Conservation (phyloP, 805 yeast species). For the Metschnikowia chrysomelidarum region DNA sequence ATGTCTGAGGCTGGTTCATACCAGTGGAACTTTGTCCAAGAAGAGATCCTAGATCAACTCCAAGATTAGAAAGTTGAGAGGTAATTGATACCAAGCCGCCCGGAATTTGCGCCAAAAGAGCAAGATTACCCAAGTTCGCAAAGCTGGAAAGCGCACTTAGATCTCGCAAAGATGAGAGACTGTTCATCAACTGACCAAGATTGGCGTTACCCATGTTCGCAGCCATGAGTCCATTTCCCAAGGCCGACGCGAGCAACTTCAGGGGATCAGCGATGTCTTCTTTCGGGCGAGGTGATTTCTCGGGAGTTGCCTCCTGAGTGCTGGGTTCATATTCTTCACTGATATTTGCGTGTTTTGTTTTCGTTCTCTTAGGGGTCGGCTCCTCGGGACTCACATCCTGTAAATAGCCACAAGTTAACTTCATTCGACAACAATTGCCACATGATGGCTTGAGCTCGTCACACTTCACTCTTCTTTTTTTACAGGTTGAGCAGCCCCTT, state of each 20-base stretch:
- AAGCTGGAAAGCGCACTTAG: slow-evolving; percentile 35
- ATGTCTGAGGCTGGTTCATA: too few species aligned
- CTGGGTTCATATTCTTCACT: slow-evolving; percentile 11
- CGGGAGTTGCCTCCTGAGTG: slow-evolving; percentile 26
- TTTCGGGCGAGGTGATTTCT: slow-evolving; percentile 23
- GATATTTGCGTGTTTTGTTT: slow-evolving; percentile 3
- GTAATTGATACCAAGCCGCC: slow-evolving; percentile 38
- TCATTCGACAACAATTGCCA: slow-evolving; percentile 74
- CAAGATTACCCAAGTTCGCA: slow-evolving; percentile 40
- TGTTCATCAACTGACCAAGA: slow-evolving; percentile 42
- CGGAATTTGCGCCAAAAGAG: slow-evolving; percentile 43
- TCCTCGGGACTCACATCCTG: slow-evolving; percentile 18
- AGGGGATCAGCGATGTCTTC: slow-evolving; percentile 2
- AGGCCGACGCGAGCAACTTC: slow-evolving; percentile 9
- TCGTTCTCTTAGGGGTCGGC: slow-evolving; percentile 8
- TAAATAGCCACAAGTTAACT: slow-evolving; percentile 68
- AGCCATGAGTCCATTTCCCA: slow-evolving; percentile 21
- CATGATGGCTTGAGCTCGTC: slow-evolving; percentile 84
- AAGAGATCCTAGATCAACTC: slow-evolving; percentile 10
- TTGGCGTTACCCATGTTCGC: slow-evolving; percentile 44
- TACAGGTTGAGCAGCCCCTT: slow-evolving; percentile 87
- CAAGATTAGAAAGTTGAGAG: slow-evolving; percentile 16
- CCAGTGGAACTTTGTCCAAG: too few species aligned
- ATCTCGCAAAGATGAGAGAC: slow-evolving; percentile 36
- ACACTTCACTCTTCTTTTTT: slow-evolving; percentile 86